Conservation (phyloP, 2,329 filamentous ascomycete genomes). For the Arthrinium phaeospermum region DNA sequence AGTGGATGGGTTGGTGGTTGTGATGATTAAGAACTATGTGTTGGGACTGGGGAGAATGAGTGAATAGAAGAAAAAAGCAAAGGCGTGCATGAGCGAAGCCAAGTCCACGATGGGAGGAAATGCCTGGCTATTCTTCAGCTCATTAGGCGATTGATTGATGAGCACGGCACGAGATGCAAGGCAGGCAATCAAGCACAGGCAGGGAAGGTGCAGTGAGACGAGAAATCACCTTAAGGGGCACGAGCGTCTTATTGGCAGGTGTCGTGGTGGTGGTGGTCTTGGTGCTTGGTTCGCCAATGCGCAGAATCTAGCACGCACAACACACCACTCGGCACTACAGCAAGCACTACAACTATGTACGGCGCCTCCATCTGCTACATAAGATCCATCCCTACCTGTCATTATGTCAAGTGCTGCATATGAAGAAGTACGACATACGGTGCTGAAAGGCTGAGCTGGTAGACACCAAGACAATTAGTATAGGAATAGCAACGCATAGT, state of each 20-base stretch:
- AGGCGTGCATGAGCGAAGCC: constrained; percentile 15
- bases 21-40: constrained; percentile 8
- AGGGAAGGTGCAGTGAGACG: constrained; percentile 12
- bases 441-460: too few relatives aligned
- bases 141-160: background rate
- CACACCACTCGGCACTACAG: too few relatives aligned
- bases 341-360: background rate
- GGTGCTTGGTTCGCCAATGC: constrained; percentile 1
- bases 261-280: background rate
- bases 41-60: background rate
- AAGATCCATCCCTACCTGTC: background rate
- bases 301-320: constrained; percentile 1
- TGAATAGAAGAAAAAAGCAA: constrained; percentile 15
- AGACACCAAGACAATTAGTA: too few relatives aligned
- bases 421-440: too few relatives aligned
- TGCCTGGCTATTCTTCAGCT: constrained; percentile 5
- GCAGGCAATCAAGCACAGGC: background rate
- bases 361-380: too few relatives aligned
- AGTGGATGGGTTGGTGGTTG: background rate
- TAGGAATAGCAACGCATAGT: too few relatives aligned
- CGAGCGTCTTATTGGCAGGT: constrained; percentile 10
- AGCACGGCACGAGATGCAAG: constrained; percentile 12
- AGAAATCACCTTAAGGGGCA: constrained; percentile 4
- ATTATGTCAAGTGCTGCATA: too few relatives aligned
- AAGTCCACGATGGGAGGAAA: constrained; percentile 17